Base-by-base conservation (phyloP, 2,329 filamentous ascomycete genomes). In the Gnomoniopsis smithogilvyi region DNA sequence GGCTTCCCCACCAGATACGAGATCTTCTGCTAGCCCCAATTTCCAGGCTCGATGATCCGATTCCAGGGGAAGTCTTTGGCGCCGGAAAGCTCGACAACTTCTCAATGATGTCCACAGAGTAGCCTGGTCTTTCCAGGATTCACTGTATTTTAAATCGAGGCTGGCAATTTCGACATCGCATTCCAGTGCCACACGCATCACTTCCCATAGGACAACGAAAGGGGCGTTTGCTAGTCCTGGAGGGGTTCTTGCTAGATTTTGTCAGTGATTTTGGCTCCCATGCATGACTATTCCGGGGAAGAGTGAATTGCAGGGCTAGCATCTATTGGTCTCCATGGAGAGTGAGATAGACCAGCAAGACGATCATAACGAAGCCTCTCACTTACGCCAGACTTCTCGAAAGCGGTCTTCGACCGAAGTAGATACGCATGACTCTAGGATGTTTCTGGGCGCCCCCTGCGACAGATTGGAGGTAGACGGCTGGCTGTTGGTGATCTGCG, bases 151-250 rank as follows among this genome's bases (percentile, higher is more conserved):
- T 3, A 80, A 43, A 3, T 70, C 63, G 10, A 76, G 65, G 2
- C 72, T 63, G 1, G 71, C 66, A 2, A 78, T 64, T 26, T 78
- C 68, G 3, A 82, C 72, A 0, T 67, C 67, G 58, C 81, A 84
- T 41, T 80, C 72, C 0, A 78, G 63, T 0, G 79, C 77, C 17
- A 80, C 74, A 14, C 82, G 74, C 0, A 77, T 75, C 0, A 83
- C 66, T 59, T 85, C 83, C 82, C 82, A 85, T 4, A 76, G 64
- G 3, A 84, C 72, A 2, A 76, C 74, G 2, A 84, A 68, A 0
- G 82, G 80, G 0, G 79, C 80, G 0, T 71, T 55, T 2, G 73
- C 72, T 6, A 82, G 68, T 51, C 71, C 72, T 0, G 60, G 53
- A 0, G 78, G 76, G 6, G 78, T 73, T n/a, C 64, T 69, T 0